Conservation (phyloP, 306 rosid genomes). For the Sechiopsis laciniata region DNA sequence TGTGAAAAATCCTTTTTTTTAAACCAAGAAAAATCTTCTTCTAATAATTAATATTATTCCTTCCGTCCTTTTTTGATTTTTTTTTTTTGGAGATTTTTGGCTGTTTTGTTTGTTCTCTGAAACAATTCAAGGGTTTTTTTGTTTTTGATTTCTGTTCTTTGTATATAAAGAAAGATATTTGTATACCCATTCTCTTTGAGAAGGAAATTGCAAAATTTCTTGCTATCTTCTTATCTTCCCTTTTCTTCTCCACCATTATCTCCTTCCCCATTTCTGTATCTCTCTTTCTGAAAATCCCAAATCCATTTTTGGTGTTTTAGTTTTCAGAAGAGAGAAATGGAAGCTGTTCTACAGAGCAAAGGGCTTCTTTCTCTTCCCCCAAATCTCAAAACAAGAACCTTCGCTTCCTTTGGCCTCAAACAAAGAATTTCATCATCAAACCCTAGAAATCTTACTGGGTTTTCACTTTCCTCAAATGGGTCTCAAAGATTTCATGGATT, state of each 20-base stretch:
- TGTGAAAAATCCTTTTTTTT: background rate
- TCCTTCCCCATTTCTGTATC: constrained; percentile 30
- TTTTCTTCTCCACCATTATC: too few relatives aligned
- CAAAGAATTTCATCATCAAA: constrained; percentile 46
- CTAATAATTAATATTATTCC: background rate
- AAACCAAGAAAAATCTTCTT: background rate
- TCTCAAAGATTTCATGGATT: constrained; percentile 33
- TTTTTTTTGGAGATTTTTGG: background rate
- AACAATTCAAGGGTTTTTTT: background rate
- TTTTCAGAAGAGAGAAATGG: constrained; percentile 50
- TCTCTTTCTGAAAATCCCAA: constrained; percentile 36
- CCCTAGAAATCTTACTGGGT: constrained; percentile 38
- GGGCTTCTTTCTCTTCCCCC: constrained; percentile 72
- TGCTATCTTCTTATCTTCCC: background rate
- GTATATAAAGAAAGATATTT: constrained; percentile 32
- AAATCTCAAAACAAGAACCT: constrained; percentile 48
- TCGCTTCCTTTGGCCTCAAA: constrained; percentile 50
- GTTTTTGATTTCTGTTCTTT: background rate
- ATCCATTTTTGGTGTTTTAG: constrained; percentile 6
- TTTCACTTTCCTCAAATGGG: constrained; percentile 46
- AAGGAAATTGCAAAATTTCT: constrained; percentile 4
- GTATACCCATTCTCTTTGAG: constrained; percentile 23
- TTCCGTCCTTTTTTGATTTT: background rate
- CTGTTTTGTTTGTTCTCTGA: constrained; percentile 3
- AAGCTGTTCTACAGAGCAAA: constrained; percentile 58